A percentile compares a stretch with the other conserved stretches of the same genome.
phyloP scores from a whole-genome alignment of 768 basidiomycete species.

The Leucocoprinus leucothites region DNA sequence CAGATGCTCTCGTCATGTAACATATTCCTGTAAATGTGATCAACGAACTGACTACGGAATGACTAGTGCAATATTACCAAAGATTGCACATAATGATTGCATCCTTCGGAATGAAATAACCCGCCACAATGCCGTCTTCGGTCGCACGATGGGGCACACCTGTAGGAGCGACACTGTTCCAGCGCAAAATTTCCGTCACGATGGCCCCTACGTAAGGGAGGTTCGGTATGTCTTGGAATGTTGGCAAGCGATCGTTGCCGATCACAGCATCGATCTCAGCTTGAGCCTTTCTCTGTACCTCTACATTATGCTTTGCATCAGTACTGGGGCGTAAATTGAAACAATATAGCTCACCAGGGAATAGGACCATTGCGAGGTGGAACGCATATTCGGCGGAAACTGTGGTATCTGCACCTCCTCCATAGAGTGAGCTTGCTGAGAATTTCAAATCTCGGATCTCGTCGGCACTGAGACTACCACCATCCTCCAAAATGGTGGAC shows the following conservation, averaged over 20 bases:
- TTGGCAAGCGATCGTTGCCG: slow-evolving; percentile 34
- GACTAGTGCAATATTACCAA: slow-evolving; percentile 30
- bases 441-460: slow-evolving; percentile 38
- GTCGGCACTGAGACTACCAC: slow-evolving; percentile 25
- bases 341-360: slow-evolving; percentile 31
- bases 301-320: too few relatives aligned
- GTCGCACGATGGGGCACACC: slow-evolving; percentile 43
- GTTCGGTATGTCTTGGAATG: slow-evolving; percentile 34
- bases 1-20: slow-evolving; percentile 46
- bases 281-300: slow-evolving; percentile 50
- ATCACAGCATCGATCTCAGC: slow-evolving; percentile 47
- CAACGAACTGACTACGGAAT: background rate
- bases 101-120: slow-evolving; percentile 49
- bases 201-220: slow-evolving; percentile 49
- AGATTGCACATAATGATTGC: slow-evolving; percentile 43
- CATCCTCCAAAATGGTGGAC: slow-evolving; percentile 36
- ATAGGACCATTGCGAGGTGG: slow-evolving; percentile 45
- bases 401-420: slow-evolving; percentile 52
- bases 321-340: too few relatives aligned
- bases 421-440: slow-evolving; percentile 37
- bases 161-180: slow-evolving; percentile 44
- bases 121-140: slow-evolving; percentile 40
- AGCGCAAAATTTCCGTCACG: slow-evolving; percentile 45
- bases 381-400: slow-evolving; percentile 44
- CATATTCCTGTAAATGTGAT: slow-evolving; percentile 39